Conservation (phyloP, 495 filamentous ascomycete species). For the Trichocladium antarcticum region DNA sequence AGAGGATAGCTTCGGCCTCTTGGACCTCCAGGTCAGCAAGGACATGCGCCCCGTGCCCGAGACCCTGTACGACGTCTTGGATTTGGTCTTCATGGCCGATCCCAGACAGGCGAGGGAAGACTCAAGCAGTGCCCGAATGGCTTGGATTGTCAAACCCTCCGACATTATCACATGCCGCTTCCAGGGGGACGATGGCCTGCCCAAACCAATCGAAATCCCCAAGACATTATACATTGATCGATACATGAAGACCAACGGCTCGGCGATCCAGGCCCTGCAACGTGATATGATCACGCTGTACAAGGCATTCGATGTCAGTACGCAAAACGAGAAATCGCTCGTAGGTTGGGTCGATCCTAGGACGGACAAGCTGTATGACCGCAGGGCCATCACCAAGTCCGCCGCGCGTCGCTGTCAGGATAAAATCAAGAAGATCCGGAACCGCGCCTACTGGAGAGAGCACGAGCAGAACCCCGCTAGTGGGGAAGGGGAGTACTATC, state of each 20-base stretch:
- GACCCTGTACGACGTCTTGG: slow-evolving; percentile 64
- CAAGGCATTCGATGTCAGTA: slow-evolving; percentile 16
- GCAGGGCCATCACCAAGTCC: slow-evolving; percentile 21
- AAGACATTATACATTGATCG: slow-evolving; percentile 65
- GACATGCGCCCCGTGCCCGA: slow-evolving; percentile 21
- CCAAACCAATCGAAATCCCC: slow-evolving; percentile 52
- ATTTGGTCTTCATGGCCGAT: slow-evolving; percentile 52
- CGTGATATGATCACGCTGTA: slow-evolving; percentile 24
- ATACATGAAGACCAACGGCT: slow-evolving; percentile 52
- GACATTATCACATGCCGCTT: slow-evolving; percentile 61
- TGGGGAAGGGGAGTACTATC: slow-evolving; percentile 39
- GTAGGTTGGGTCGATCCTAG: slow-evolving; percentile 12
- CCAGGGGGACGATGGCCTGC: slow-evolving; percentile 30
- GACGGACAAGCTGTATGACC: slow-evolving; percentile 27
- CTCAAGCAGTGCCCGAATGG: slow-evolving; percentile 35
- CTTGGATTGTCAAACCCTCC: slow-evolving; percentile 43
- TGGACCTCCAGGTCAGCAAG: slow-evolving; percentile 23
- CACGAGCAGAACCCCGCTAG: slow-evolving; percentile 40
- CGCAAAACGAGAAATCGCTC: slow-evolving; percentile 16
- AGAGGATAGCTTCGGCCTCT: slow-evolving; percentile 29
- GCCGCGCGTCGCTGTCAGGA: slow-evolving; percentile 16
- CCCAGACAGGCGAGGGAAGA: slow-evolving; percentile 18
- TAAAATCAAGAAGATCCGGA: slow-evolving; percentile 13
- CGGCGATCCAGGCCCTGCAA: slow-evolving; percentile 38
- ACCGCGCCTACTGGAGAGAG: slow-evolving; percentile 23